Base-by-base conservation (phyloP, 1,139 yeast genomes). In the Blastobotrys malaysiensis region DNA sequence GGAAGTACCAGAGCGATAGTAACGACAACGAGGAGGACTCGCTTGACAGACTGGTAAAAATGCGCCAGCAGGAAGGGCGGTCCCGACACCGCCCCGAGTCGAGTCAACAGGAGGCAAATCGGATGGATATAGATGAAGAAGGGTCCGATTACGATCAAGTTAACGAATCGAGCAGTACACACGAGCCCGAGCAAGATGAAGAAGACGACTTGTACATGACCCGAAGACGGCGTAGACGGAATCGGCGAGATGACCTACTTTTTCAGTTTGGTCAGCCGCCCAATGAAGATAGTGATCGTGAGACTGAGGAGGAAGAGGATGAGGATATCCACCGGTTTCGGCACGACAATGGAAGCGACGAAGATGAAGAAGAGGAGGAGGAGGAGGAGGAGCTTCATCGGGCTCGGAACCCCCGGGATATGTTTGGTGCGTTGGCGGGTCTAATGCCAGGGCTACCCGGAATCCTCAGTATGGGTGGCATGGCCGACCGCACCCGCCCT, bases 381-480 rank as follows among this genome's bases (percentile, higher is more conserved):
- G 50, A 45, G 14, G 55, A 22, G 5, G 52, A 47, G 19, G 45
- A 53, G 20, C 24, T 43, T 2, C 45, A 22, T 20, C 45, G 24
- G 22, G 45, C 22, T 14, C 3, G 21, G 45, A 16, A 43, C 14
- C 36, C 22, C 2, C 19, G 45, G n/a, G 48, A 18, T 64, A 67
- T 54, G 56, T 74, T 57, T 65, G 69, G 68, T 46, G 68, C 65
- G 9, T 62, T 68, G 39, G 57, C 62, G 9, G 61, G 59, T 0
- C 49, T 56, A 19, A 60, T 62, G 58, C 26, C 69, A 18, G 78
- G 79, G 57, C 73, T 78, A 46, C 70, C 71, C 44, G 39, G 71
- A 71, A 62, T 68, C 31, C 55, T 61, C n/a, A 59, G 59, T 0
- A 61, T 59, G 50, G 59, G 62, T n/a, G 66, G 62, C 4, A 57